These are phyloP conservation scores for Oxalis stricta DNA, from an alignment of 441 rosid species.

Conservation along the genomic window DNA sequence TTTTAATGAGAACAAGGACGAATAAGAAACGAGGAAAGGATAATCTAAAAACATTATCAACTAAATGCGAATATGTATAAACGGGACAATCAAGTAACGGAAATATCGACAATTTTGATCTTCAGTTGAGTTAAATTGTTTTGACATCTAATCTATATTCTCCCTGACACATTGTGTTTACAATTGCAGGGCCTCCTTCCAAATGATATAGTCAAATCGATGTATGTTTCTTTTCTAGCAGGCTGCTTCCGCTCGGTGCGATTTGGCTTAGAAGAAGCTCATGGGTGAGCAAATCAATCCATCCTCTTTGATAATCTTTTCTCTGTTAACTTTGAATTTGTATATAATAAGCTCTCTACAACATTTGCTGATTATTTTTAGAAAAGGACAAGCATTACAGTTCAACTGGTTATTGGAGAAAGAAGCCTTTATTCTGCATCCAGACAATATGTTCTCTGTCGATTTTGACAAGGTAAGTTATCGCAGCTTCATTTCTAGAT, in stretches of 20 bases:
- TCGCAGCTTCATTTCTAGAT: slow-evolving; percentile 3
- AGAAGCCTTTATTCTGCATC: slow-evolving; percentile 51
- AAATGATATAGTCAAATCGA: slow-evolving; percentile 47
- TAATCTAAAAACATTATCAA: too few species aligned
- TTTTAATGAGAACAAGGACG: too few species aligned
- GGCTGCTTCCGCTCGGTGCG: slow-evolving; percentile 93
- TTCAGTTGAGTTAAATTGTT: too few species aligned
- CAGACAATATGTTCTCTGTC: slow-evolving; percentile 62
- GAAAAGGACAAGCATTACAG: slow-evolving; percentile 87
- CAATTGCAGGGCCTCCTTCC: slow-evolving; percentile 59
- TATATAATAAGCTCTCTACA: slow-evolving; percentile 10
- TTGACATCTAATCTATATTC: too few species aligned
- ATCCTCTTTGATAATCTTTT: not conserved
- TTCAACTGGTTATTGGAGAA: slow-evolving; percentile 89
- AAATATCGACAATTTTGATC: too few species aligned
- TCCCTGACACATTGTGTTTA: too few species aligned
- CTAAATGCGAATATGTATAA: too few species aligned
- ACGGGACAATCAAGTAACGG: too few species aligned
- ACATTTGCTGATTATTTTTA: slow-evolving; percentile 16
- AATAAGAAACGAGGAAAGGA: too few species aligned
- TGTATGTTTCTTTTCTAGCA: slow-evolving; percentile 84
- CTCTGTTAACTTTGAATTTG: not conserved
- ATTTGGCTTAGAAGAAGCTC: slow-evolving; percentile 92
- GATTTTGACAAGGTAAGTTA: slow-evolving; percentile 65
- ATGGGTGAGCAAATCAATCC: slow-evolving; percentile 48